Evolutionary conservation across 2,329 filamentous ascomycete genomes (phyloP), one percentile per base, ranked within the genome.

Genomic region (Fusarium nelsonii): DNA sequence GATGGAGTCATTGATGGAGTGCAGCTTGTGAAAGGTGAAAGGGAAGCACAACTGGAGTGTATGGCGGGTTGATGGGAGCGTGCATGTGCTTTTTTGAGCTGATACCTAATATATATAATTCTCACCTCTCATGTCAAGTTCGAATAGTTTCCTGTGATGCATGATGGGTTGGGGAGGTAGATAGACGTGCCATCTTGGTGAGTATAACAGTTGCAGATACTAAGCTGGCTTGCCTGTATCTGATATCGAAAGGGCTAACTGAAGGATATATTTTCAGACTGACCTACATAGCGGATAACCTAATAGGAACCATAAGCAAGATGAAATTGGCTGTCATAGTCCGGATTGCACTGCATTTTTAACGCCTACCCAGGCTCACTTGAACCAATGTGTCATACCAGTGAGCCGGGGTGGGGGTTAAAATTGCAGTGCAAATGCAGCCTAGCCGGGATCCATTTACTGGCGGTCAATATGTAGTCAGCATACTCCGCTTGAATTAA

Each of bases 71-170:
- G 66, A 63, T 44, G 44, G 48, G 50, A 57, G 46, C 37, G 53
- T 50, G 49, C 62, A 23, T 58, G 33, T 67, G 55, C 8, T 62
- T 23, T 23, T 69, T 54, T 11, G 16, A n/a, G 16, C 52, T 53
- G 62, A 70, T 59, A 70, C 49, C 49, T 69, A 70, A 70, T 69
- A 56, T 36, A 70, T 52, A 54, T 70, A 69, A 69, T 69, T 59
- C 66, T 68, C 66, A 41, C 43, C 62, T 68, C 66, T 70, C 15
- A n/a, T 15, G 8, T 6, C 20, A 4, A 8, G 8, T 23, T 8
- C 3, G 3, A 9, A 26, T 18, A 6, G 2, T 23, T 4, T 18
- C 3, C 7, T 4, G 14, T 4, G 12, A n/a, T 16, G 4, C 15
- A 6, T n/a, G 11, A 34, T 16, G 16, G 3, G 7, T 12, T 8